Evolutionary conservation across 2,329 filamentous ascomycete species (phyloP), one percentile per base, ranked within the genome.

Genomic region (Parastagonospora avenae): DNA sequence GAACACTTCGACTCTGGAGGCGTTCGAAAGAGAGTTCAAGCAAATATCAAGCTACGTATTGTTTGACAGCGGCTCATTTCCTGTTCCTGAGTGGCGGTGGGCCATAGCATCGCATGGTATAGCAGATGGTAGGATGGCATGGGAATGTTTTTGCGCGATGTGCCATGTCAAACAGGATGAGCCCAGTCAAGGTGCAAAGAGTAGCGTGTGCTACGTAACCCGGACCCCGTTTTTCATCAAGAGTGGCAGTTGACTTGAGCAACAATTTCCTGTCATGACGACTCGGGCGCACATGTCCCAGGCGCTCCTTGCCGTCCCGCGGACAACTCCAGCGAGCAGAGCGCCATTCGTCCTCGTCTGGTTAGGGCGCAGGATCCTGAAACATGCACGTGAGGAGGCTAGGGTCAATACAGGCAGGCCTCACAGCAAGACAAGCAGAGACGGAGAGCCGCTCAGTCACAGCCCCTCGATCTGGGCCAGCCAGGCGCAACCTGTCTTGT

Each of bases 31-130:
- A 24, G 19, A 5, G 19, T 24, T 24, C 19, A 24, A 24, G 19
- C 19, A 3, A 24, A 24, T 12, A 39, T 12, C 37, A 11, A 12
- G 5, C 15, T 39, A 24, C 37, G 15, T 14, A 29, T 9, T 15
- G 24, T 31, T 14, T 40, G 36, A 31, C 29, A 41, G 9, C 49
- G 55, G 56, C 37, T 36, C 43, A 46, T 56, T 63, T 52, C 57
- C 60, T 66, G 61, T 66, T 62, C 58, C 61, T 63, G 61, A 46
- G 46, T 43, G 31, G 54, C 54, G 47, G 35, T 44, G 44, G 28
- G 38, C 40, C 31, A 54, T 57, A 57, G 53, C 54, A 59, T 55
- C 55, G 51, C 44, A 24, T 32, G 29, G 41, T 48, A 46, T 43
- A 47, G 30, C 12, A 29, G 37, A 44, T 53, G 30, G 36, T 35